A percentile compares a stretch with the other conserved stretches of the same genome.
These are phyloP conservation scores for Allodekkera sacchari DNA, from an alignment of 805 yeast species.

Conservation along the genomic window DNA sequence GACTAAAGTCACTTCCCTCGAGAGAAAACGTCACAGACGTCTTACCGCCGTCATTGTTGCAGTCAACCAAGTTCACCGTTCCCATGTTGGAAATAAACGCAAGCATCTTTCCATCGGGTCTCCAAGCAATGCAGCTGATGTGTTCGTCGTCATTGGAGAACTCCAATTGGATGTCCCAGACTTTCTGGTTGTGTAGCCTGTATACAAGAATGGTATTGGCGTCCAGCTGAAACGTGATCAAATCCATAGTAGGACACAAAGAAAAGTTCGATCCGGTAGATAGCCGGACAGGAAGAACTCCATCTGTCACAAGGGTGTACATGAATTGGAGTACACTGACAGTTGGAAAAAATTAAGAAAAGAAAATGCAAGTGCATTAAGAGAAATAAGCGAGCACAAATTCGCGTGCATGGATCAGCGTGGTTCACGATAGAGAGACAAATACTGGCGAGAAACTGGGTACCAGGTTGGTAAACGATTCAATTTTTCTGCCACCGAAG, in stretches of 20 bases:
- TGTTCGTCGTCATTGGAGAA: conserved; percentile 9
- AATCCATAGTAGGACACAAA: conserved; percentile 29
- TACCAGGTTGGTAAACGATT: too few relatives aligned
- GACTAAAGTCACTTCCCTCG: too few relatives aligned
- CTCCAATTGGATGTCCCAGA: conserved; percentile 23
- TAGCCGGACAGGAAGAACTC: conserved; percentile 15
- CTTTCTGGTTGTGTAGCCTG: conserved; percentile 24
- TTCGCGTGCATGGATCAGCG: too few relatives aligned
- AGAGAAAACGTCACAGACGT: too few relatives aligned
- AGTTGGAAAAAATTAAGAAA: too few relatives aligned
- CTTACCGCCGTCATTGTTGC: too few relatives aligned
- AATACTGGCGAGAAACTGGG: too few relatives aligned
- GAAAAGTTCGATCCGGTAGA: conserved; percentile 11
- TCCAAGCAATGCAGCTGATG: conserved; percentile 17
- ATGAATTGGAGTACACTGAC: too few relatives aligned
- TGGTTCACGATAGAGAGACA: too few relatives aligned
- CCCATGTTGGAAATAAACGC: conserved; percentile 18
- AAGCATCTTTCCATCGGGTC: conserved; percentile 26
- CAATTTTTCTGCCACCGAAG: too few relatives aligned
- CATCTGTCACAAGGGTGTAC: conserved; percentile 4
- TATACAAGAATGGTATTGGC: conserved; percentile 23
- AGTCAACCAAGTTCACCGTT: conserved; percentile 18
- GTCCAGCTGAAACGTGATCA: conserved; percentile 20
- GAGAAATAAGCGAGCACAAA: too few relatives aligned
- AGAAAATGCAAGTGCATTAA: too few relatives aligned